Evolutionary conservation across 83 land plant species (phyloP).

Genomic region (Picea engelmannii): DNA sequence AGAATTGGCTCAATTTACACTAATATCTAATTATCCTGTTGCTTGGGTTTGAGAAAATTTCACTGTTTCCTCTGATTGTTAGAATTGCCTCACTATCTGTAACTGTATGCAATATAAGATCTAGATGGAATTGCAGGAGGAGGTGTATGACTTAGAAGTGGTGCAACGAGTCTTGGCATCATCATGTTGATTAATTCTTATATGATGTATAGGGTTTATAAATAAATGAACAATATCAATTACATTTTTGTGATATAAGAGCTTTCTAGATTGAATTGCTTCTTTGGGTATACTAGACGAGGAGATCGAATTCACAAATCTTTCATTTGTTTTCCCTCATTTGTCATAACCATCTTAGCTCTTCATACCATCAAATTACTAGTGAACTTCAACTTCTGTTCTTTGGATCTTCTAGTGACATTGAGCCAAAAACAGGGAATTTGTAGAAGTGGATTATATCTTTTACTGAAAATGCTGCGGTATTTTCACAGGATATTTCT

Average conservation of each 20-base stretch:
- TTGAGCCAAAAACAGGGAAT: not conserved
- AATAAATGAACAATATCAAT: not conserved
- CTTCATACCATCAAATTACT: no score
- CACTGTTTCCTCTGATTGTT: not conserved
- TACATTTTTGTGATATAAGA: not conserved
- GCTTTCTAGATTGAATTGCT: not conserved
- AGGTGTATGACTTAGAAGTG: not conserved
- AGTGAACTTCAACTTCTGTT: no score
- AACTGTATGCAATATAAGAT: no score
- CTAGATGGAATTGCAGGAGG: no score
- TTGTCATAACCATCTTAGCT: not conserved
- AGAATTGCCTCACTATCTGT: no score
- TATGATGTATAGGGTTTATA: not conserved
- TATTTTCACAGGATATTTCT: conserved; percentile 46
- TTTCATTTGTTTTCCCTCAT: not conserved
- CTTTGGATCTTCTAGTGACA: no score
- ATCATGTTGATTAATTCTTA: not conserved
- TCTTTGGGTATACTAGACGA: not conserved
- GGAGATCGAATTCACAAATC: not conserved
- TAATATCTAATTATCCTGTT: not conserved
- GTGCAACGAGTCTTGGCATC: not conserved
- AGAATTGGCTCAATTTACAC: not conserved
- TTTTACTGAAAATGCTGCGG: not conserved
- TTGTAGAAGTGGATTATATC: not conserved
- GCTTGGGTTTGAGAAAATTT: not conserved